Conservation (phyloP, 2,329 filamentous ascomycete species). For the Sporothrix pseudoabietina region DNA sequence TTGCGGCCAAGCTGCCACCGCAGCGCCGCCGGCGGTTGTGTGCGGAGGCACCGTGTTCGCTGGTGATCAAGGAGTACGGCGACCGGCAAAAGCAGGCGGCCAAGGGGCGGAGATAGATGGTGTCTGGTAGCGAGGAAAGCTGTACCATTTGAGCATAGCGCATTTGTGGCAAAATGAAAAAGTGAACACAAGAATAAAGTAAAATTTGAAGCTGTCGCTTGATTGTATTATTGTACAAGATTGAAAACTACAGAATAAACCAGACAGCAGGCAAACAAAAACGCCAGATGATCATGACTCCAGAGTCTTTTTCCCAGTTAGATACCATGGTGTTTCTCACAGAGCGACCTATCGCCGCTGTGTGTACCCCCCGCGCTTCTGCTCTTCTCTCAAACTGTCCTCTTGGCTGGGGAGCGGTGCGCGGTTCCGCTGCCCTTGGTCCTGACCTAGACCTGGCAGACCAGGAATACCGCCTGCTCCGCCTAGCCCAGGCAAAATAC, state of each 20-base stretch:
- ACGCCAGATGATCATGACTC: not conserved
- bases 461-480: conserved; percentile 12
- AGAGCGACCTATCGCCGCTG: conserved; percentile 46
- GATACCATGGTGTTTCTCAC: not conserved
- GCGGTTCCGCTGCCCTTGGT: conserved; percentile 52
- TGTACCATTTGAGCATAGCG: not conserved
- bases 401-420: conserved; percentile 80
- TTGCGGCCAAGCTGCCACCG: conserved; percentile 75
- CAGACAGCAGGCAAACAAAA: not conserved
- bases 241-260: not conserved
- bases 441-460: conserved; percentile 39
- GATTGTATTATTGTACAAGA: not conserved
- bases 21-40: conserved; percentile 78
- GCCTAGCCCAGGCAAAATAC: conserved; percentile 39
- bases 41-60: conserved; percentile 78
- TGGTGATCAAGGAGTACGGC: conserved; percentile 79
- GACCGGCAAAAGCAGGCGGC: conserved; percentile 60
- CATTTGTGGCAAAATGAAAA: not conserved
- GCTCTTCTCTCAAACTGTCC: conserved; percentile 77
- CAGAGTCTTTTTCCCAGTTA: not conserved
- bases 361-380: conserved; percentile 66
- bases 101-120: conserved; percentile 41
- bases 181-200: not conserved
- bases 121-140: not conserved
- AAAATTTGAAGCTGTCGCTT: not conserved